A percentile compares a stretch with the other conserved stretches of the same genome.
Conservation (phyloP, 2,329 filamentous ascomycete genomes). For the Neonectria faginata region DNA sequence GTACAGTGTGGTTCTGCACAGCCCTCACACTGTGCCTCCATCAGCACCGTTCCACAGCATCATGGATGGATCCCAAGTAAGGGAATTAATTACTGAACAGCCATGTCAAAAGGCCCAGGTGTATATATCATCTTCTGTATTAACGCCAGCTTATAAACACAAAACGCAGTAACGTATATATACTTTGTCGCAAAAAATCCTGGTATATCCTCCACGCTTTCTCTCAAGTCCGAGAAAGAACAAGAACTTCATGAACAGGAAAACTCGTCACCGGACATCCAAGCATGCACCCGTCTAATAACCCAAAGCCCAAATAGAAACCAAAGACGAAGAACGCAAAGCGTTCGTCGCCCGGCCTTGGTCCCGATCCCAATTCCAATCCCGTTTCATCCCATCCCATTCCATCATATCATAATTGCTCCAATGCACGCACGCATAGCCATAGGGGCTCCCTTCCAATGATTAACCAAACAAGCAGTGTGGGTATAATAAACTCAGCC, state of each 20-base stretch:
- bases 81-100: no score
- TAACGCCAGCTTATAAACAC: conserved; percentile 5
- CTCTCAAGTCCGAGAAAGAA: conserved; percentile 23
- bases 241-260: conserved; percentile 11
- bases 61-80: no score
- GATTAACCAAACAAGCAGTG: conserved; percentile 36
- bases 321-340: conserved; percentile 15
- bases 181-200: conserved; percentile 24
- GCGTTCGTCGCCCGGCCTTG: conserved; percentile 15
- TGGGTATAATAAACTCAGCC: conserved; percentile 48
- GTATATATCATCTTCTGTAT: conserved; percentile 9
- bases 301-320: conserved; percentile 25
- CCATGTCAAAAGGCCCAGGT: not conserved
- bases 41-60: not conserved
- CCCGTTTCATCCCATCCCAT: not conserved
- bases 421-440: conserved; percentile 21
- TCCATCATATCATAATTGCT: conserved; percentile 6
- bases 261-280: conserved; percentile 4
- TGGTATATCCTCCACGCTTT: conserved; percentile 42
- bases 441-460: conserved; percentile 30
- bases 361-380: conserved; percentile 6
- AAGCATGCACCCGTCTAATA: conserved; percentile 25
- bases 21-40: not conserved
- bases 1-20: not conserved
- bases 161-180: conserved; percentile 23